Evolutionary conservation across 1,284 basidiomycete species (phyloP), one percentile per base, ranked within the genome.

Genomic region (Cutaneotrichosporon cutaneum): DNA sequence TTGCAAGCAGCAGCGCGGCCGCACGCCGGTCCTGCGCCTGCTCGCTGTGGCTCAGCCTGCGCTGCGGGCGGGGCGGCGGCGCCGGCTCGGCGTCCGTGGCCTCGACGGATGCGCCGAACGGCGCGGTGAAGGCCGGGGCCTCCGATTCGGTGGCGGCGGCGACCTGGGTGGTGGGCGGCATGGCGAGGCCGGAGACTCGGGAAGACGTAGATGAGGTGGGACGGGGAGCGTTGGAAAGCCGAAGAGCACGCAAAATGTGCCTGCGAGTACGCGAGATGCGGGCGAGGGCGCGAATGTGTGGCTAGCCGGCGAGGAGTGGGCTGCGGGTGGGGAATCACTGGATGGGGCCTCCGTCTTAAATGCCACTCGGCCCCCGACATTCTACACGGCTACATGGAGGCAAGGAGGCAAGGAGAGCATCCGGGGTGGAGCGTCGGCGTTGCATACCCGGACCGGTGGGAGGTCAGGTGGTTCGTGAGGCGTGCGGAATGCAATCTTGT

Each of bases 31-130:
- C 13, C 24, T 14, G 3, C 6, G 26, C 24, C 18, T 32, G 14
- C 48, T 51, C 48, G 48, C 48, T 51, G 21, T 51, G 48, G 26
- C 48, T 27, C 24, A n/a, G 8, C 48, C 26, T 27, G 48, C 48
- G 26, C 18, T 27, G 48, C 18, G 26, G 13, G 24, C 24, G 47
- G 47, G 5, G 35, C 26, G 47, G 24, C 47, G 22, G 22, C 22
- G 24, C 14, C 4, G 47, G 47, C 26, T 9, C 47, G 24, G 6
- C 26, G 14, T 13, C 24, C 47, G 48, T n/a, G 3, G 27, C 27
- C 16, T 27, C 26, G 48, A 27, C 27, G 18, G 48, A 13, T 16
- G 13, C 48, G 27, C 48, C 27, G 27, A 51, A 51, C 13, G 48
- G 48, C 24, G 24, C 16, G 48, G 48, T 51, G 27, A 51, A 51